Conservation (phyloP, 2,329 filamentous ascomycete species). For the Macrophomina tecta region DNA sequence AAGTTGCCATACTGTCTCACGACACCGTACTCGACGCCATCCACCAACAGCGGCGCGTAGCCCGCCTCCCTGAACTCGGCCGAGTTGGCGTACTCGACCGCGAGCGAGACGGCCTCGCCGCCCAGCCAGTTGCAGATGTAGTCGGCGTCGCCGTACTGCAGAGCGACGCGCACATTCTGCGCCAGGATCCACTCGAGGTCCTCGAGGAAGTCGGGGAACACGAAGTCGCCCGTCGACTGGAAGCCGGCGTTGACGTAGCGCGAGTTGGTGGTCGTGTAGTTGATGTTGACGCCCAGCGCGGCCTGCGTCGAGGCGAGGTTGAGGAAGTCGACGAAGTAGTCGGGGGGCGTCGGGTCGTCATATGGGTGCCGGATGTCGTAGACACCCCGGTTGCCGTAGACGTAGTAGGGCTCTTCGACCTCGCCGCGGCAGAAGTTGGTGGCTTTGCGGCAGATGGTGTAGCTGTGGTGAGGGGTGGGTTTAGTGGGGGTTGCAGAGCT, state of each 20-base stretch:
- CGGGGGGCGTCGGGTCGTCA: constrained; percentile 57
- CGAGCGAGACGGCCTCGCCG: constrained; percentile 70
- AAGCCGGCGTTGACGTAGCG: constrained; percentile 57
- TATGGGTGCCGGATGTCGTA: constrained; percentile 61
- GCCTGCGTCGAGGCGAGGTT: constrained; percentile 64
- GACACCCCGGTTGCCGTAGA: constrained; percentile 52
- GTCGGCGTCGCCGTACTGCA: constrained; percentile 66
- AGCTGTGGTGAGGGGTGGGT: not conserved
- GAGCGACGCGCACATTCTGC: constrained; percentile 61
- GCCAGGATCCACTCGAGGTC: constrained; percentile 59
- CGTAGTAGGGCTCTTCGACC: constrained; percentile 31
- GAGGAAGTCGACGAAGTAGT: constrained; percentile 63
- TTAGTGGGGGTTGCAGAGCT: constrained; percentile 50
- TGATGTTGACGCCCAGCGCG: constrained; percentile 67
- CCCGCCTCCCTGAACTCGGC: constrained; percentile 61
- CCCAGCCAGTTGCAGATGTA: constrained; percentile 69
- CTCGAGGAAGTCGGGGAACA: constrained; percentile 58
- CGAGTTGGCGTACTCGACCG: constrained; percentile 45
- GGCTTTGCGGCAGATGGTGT: constrained; percentile 41
- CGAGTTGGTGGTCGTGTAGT: constrained; percentile 60
- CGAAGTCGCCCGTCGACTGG: constrained; percentile 59
- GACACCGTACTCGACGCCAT: constrained; percentile 61
- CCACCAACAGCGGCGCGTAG: constrained; percentile 70
- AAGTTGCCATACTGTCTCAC: constrained; percentile 78
- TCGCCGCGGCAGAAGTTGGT: constrained; percentile 50